Evolutionary conservation across 2,329 filamentous ascomycete species (phyloP), one percentile per base, ranked within the genome.

Genomic region (Drechslerella dactyloides): DNA sequence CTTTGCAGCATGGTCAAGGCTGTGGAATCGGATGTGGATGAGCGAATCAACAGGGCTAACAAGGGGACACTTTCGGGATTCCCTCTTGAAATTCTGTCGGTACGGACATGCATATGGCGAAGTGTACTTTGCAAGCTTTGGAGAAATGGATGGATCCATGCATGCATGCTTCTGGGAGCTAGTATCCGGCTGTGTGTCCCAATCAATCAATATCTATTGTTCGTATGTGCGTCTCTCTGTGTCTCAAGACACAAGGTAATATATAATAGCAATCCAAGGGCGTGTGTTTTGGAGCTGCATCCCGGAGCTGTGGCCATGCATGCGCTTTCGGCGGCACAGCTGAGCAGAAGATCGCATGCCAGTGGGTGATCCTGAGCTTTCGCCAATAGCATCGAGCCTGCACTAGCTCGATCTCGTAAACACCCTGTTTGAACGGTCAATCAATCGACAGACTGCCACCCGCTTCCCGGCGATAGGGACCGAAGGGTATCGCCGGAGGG

Each of bases 41-140:
- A 42, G 37, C 37, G 37, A 42, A 42, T 42, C 35, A 46, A 68
- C 63, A 54, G 58, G 63, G 63, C 63, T 68, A 55, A 53, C 58
- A 54, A 30, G 37, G 44, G 48, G n/a, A 44, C 33, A 23, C 46
- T 51, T 51, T 51, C 7, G 46, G 46, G 19, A 23, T 52, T 27
- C 57, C 27, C 17, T 61, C 63, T 69, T 23, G 23, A 23, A 7
- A 7, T 19, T 51, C 19, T 42, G 37, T 42, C 15, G 37, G 37
- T 42, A 42, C 5, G n/a, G n/a, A 42, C 37, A 42, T 42, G 37
- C 37, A 5, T 13, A 42, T 42, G n/a, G 37, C 37, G 11, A 17
- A 42, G n/a, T 42, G 37, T 42, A 42, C 37, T 42, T 42, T 42
- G 37, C 13, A 37, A 6, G 13, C 13, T 7, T 37, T 37, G 37